Evolutionary conservation across 2,329 filamentous ascomycete species (phyloP).

Genomic region (Colletotrichum musae): DNA sequence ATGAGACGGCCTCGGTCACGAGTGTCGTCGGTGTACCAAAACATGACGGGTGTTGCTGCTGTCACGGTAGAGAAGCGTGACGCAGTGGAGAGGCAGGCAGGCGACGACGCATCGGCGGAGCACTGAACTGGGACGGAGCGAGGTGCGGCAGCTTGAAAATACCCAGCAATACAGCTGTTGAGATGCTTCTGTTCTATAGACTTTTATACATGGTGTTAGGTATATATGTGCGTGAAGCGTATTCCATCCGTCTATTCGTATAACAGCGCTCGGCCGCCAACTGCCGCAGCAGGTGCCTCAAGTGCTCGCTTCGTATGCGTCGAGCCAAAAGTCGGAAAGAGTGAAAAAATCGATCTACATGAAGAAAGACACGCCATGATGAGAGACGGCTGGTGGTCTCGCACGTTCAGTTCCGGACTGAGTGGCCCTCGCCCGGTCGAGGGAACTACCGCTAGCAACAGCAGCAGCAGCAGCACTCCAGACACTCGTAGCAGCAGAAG

Average conservation of each 20-base stretch:
- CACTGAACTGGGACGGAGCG: neutral
- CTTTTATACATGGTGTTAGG: constrained; percentile 20
- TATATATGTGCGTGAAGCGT: constrained; percentile 36
- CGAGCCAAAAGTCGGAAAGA: neutral
- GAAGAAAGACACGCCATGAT: too few relatives aligned
- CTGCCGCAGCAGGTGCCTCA: neutral
- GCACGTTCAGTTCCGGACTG: too few relatives aligned
- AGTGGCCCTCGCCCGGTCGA: neutral
- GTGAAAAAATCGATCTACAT: neutral
- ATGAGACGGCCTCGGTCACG: neutral
- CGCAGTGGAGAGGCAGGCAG: neutral
- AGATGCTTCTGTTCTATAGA: constrained; percentile 8
- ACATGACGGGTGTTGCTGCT: neutral
- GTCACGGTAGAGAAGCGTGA: neutral
- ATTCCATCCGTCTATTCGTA: neutral
- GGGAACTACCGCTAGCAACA: neutral
- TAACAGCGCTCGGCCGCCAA: neutral
- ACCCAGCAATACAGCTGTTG: constrained; percentile 21
- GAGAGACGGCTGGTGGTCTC: too few relatives aligned
- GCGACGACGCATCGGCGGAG: neutral
- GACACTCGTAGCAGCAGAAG: constrained; percentile 56
- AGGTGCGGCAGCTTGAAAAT: constrained; percentile 5
- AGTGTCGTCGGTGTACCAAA: neutral
- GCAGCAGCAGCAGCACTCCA: constrained; percentile 49
- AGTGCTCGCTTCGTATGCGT: constrained; percentile 6